Percentiles rank a stretch among this genome's conserved stretches.
These are phyloP conservation scores for Ambrosia hybrid DNA, from an alignment of 140 eudicot genomes.

Conservation along the genomic window DNA sequence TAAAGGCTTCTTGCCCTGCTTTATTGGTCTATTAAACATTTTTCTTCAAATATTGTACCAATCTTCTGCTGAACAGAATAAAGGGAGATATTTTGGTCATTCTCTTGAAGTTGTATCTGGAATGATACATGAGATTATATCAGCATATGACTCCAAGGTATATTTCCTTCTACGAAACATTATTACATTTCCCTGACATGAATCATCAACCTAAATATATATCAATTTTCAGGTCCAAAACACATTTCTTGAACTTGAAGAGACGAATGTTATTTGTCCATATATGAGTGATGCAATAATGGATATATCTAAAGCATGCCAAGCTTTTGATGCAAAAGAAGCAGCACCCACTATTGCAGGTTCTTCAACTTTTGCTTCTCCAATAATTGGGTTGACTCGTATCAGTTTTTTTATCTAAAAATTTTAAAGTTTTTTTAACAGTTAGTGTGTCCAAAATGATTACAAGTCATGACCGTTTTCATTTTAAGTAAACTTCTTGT, in stretches of 20 bases:
- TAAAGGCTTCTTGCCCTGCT: slow-evolving; percentile 17
- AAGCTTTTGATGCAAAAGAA: slow-evolving; percentile 83
- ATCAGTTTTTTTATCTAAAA: neutral
- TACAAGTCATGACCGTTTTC: neutral
- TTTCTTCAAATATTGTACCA: slow-evolving; percentile 42
- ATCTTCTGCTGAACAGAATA: slow-evolving; percentile 68
- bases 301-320: slow-evolving; percentile 75
- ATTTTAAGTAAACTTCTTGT: neutral
- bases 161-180: neutral
- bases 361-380: slow-evolving; percentile 21
- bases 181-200: neutral
- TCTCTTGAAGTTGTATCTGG: slow-evolving; percentile 85
- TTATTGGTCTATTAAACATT: neutral
- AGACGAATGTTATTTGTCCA: slow-evolving; percentile 63
- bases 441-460: neutral
- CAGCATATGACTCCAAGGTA: slow-evolving; percentile 80
- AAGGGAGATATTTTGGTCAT: slow-evolving; percentile 53
- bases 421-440: neutral
- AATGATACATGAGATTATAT: slow-evolving; percentile 69
- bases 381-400: neutral
- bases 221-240: slow-evolving; percentile 51
- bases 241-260: slow-evolving; percentile 76
- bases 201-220: neutral
- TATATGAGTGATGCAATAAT: slow-evolving; percentile 75
- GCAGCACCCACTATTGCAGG: slow-evolving; percentile 81